Conservation (phyloP, 225 moss, liverwort and hornwort genomes). For the Thuidium tamariscinum region DNA sequence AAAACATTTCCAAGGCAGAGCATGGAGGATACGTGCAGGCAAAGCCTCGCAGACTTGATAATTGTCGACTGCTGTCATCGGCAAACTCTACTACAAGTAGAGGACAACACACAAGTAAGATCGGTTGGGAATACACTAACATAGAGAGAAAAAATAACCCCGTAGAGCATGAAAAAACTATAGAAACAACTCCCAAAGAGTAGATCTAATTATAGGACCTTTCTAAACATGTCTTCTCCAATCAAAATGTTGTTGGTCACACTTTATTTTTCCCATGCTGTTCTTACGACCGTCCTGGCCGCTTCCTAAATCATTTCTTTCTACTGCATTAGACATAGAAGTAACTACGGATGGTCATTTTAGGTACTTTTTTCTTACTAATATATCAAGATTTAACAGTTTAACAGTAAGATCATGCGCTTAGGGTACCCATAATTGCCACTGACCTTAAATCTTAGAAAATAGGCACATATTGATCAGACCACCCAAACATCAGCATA, state of each 20-base stretch:
- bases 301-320: background rate
- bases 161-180: background rate
- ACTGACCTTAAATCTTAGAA: background rate
- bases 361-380: background rate
- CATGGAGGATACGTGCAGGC: constrained; percentile 82
- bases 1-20: background rate
- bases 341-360: background rate
- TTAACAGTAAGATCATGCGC: no score
- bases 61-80: constrained; percentile 52
- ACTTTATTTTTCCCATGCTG: background rate
- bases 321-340: background rate
- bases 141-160: background rate
- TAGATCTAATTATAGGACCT: background rate
- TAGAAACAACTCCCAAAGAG: no score
- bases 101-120: background rate
- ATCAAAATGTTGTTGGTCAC: background rate
- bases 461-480: background rate
- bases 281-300: background rate
- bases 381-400: background rate
- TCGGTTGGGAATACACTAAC: background rate
- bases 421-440: background rate
- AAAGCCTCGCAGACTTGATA: constrained; percentile 69
- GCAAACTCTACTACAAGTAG: constrained; percentile 38
- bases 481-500: background rate
- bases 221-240: background rate